These are phyloP conservation scores for Anthracocystis panici-leucophaei DNA, from an alignment of 1,284 basidiomycete species.

Conservation along the genomic window DNA sequence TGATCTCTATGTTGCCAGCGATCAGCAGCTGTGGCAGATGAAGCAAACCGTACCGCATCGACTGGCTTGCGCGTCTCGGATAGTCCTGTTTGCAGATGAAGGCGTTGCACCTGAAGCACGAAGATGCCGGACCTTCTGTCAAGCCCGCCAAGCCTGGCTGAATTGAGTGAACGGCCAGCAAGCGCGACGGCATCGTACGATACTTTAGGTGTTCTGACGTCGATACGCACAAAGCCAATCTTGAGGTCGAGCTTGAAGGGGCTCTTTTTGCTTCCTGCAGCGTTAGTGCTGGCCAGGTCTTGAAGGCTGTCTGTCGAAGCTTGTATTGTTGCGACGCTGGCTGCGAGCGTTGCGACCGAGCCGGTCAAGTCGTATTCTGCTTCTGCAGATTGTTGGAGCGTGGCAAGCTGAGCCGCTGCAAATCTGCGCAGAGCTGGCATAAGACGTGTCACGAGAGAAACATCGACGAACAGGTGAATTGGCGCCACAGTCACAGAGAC, in stretches of 20 bases:
- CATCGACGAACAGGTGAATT: constrained; percentile 53
- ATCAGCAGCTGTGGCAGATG: not conserved
- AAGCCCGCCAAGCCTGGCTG: constrained; percentile 24
- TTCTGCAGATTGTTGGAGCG: constrained; percentile 6
- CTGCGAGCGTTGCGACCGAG: constrained; percentile 42
- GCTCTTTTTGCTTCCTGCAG: not conserved
- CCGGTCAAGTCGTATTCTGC: constrained; percentile 12
- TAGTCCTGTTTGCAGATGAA: constrained; percentile 20
- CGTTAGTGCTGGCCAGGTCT: not conserved
- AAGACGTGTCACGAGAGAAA: constrained; percentile 46
- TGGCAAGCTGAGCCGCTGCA: constrained; percentile 24
- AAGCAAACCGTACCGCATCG: constrained; percentile 29
- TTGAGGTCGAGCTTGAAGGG: constrained; percentile 23
- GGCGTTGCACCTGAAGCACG: constrained; percentile 35
- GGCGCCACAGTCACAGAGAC: constrained; percentile 30
- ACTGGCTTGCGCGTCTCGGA: constrained; percentile 4
- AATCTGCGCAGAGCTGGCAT: constrained; percentile 42
- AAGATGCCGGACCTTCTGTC: constrained; percentile 48
- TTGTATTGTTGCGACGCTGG: constrained; percentile 36
- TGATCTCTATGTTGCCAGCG: constrained; percentile 2
- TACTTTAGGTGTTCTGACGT: constrained; percentile 45
- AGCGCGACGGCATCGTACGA: constrained; percentile 25
- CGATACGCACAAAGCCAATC: constrained; percentile 37
- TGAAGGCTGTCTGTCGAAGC: constrained; percentile 26
- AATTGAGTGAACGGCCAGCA: constrained; percentile 16